Percentiles rank a stretch among this genome's conserved stretches.
Evolutionary conservation across 2,329 filamentous ascomycete genomes (phyloP).

Genomic region (Penicillium capsulatum): DNA sequence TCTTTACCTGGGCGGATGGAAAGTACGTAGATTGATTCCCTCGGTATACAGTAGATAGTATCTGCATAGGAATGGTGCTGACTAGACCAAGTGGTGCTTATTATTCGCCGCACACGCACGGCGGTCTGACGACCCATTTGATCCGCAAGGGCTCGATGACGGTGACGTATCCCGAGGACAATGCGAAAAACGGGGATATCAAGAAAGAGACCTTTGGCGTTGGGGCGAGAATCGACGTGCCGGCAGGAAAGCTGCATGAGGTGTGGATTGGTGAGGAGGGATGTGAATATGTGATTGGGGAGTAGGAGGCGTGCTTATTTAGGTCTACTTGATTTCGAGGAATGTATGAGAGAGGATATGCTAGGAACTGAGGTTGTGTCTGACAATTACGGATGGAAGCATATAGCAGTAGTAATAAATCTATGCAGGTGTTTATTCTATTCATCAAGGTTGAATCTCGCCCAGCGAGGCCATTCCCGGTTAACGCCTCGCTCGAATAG

Average conservation of each 20-base stretch:
- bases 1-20: conserved; percentile 60
- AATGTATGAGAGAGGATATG: no score
- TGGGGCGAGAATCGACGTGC: conserved; percentile 55
- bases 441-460: no score
- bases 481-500: background rate
- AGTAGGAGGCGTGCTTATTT: conserved; percentile 31
- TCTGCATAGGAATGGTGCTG: no score
- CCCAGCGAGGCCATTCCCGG: no score
- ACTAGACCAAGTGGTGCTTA: conserved; percentile 48
- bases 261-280: conserved; percentile 58
- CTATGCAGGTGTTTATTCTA: no score
- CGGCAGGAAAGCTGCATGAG: conserved; percentile 54
- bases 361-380: no score
- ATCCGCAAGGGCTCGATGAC: conserved; percentile 56
- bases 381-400: no score
- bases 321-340: no score
- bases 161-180: conserved; percentile 55
- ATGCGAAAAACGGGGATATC: conserved; percentile 24
- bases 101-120: conserved; percentile 57
- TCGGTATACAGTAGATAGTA: no score
- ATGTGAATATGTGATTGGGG: conserved; percentile 60
- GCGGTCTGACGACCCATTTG: conserved; percentile 55
- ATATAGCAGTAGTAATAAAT: no score
- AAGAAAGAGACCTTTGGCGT: conserved; percentile 54
- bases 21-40: conserved; percentile 39